Conservation (phyloP, 352 stramenopile genomes). For the Blastocystis sp. region DNA sequence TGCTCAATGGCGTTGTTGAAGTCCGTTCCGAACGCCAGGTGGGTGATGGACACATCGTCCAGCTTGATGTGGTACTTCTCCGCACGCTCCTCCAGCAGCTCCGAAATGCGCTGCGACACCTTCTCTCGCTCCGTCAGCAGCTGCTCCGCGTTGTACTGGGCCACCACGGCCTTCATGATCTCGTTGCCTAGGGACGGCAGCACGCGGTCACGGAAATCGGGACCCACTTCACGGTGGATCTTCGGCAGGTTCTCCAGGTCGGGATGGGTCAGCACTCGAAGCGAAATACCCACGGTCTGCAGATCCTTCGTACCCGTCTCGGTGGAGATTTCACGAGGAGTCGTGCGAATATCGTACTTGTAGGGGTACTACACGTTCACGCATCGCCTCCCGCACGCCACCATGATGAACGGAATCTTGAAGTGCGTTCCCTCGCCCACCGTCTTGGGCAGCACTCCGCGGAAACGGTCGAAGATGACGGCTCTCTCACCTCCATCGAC, state of each 20-base stretch:
- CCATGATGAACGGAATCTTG: constrained; percentile 92
- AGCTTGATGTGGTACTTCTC: constrained; percentile 75
- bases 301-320: constrained; percentile 97
- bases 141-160: too few species aligned
- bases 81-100: constrained; percentile 90
- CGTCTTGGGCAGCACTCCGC: constrained; percentile 90
- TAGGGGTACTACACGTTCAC: constrained; percentile 83
- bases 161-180: too few species aligned
- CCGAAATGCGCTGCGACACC: constrained; percentile 81
- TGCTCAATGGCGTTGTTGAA: constrained; percentile 99
- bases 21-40: constrained; percentile 95
- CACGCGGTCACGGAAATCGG: constrained; percentile 96
- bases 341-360: constrained; percentile 95
- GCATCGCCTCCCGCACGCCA: constrained; percentile 71
- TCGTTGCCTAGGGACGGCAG: constrained; percentile 80
- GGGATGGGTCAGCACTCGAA: constrained; percentile 90
- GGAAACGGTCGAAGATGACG: constrained; percentile 97
- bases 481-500: constrained; percentile 95
- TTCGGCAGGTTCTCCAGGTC: constrained; percentile 87
- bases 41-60: constrained; percentile 99
- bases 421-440: constrained; percentile 96
- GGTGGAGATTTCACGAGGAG: constrained; percentile 91
- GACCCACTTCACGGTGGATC: constrained; percentile 93
- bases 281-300: constrained; percentile 95
- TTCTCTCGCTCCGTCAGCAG: constrained; percentile 80